A percentile compares a stretch with the other conserved stretches of the same genome.
These are phyloP conservation scores for Magnaporthiopsis incrustans DNA, from an alignment of 2,329 filamentous ascomycete species.

Conservation along the genomic window DNA sequence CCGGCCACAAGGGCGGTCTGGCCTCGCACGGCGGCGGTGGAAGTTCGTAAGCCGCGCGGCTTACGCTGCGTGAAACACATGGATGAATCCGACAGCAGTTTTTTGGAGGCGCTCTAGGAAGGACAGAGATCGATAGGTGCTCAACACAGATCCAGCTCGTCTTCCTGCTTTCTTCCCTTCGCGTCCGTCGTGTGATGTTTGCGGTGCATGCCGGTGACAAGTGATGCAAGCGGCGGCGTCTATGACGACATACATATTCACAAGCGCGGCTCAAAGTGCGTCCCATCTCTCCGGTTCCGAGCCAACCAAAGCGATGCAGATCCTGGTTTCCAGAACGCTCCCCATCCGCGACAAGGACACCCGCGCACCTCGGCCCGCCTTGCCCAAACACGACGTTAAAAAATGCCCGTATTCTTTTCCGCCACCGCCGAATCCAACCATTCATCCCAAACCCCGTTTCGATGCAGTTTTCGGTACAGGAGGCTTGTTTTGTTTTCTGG, in stretches of 20 bases:
- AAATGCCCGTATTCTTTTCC: background rate
- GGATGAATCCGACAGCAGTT: no score
- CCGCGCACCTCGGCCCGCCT: no score
- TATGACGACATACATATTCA: background rate
- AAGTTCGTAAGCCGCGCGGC: background rate
- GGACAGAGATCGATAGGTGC: no score
- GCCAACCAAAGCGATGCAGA: background rate
- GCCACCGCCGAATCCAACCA: no score
- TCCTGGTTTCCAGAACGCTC: no score
- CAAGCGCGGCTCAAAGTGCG: background rate
- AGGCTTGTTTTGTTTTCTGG: no score
- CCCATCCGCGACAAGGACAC: no score
- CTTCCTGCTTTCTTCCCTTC: background rate
- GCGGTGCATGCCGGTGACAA: no score
- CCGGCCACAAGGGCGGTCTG: constrained; percentile 43
- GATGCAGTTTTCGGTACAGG: background rate
- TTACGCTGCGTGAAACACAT: no score
- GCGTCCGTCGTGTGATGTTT: no score
- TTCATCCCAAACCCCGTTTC: background rate
- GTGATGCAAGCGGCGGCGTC: no score
- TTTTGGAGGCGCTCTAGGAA: no score
- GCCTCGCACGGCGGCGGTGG: background rate
- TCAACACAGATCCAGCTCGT: background rate
- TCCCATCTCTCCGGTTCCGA: background rate
- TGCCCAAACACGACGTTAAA: background rate